Evolutionary conservation across 2,329 filamentous ascomycete genomes (phyloP).

Genomic region (Monilinia polystroma): DNA sequence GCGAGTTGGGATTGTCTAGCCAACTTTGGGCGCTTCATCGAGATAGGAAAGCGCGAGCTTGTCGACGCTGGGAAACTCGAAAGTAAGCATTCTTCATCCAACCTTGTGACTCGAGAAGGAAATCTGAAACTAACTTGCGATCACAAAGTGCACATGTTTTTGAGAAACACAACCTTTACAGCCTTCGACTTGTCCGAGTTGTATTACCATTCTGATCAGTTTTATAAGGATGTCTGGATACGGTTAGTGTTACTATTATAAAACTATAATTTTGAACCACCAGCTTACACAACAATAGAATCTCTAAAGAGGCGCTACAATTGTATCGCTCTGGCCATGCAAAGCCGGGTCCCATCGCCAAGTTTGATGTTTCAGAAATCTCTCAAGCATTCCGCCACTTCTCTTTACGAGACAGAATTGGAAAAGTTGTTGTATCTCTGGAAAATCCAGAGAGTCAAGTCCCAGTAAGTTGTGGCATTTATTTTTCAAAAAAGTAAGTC

Average conservation of each 20-base stretch:
- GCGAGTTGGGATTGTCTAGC: conserved; percentile 43
- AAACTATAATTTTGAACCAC: no score
- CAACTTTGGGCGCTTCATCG: conserved; percentile 45
- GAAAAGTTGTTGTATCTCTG: not conserved
- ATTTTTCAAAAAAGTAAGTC: not conserved
- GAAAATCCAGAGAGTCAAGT: not conserved
- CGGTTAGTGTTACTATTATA: not conserved
- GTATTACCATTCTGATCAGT: not conserved
- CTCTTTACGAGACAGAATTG: not conserved
- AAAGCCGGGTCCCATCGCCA: no score
- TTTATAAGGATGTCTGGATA: not conserved
- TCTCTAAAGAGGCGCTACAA: no score
- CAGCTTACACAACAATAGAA: no score
- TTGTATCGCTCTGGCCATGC: no score
- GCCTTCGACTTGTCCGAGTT: not conserved
- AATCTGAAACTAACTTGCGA: no score
- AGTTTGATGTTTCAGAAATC: not conserved
- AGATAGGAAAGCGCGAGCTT: conserved; percentile 44
- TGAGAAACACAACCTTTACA: not conserved
- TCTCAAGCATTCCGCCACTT: not conserved
- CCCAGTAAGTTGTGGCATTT: not conserved
- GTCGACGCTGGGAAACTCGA: not conserved
- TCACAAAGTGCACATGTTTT: not conserved
- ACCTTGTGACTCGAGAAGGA: no score
- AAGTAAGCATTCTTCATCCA: not conserved